Evolutionary conservation across 768 basidiomycete genomes (phyloP), one percentile per base, ranked within the genome.

Genomic region (Tricholomella constricta): DNA sequence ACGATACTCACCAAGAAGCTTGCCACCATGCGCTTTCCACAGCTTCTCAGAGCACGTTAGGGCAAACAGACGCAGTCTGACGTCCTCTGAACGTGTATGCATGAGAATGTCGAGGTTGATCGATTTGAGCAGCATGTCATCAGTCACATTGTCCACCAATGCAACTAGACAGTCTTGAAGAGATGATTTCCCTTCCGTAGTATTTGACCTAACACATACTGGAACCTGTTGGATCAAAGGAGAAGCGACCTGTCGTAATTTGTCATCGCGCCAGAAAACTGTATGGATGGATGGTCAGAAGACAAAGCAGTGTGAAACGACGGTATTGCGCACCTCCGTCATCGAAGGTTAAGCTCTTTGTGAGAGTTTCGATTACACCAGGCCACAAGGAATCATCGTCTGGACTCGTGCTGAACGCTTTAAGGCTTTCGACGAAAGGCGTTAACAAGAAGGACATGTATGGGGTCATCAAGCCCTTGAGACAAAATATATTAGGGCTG

Each of bases 251-350:
- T 82, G 79, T 7, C 83, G 78, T 20, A 92, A 67, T 58, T 88
- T 89, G 63, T 91, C 86, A 56, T 91, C 88, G 3, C 89, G 84
- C 95, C 95, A 98, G 79, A 91, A 97, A 9, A 77, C 94, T 95
- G 57, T 15, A 14, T 5, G 32, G 12, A 25, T 36, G n/a, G n/a
- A n/a, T n/a, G n/a, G 17, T 42, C 57, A 29, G 23, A 40, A 27
- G n/a, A 23, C 42, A 10, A 4, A 26, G 44, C 22, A 1, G n/a
- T 12, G 34, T 15, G 41, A 31, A 23, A 17, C 35, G 23, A 20
- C 15, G 43, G 11, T 14, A 25, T 11, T 1, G 72, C 87, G 44
- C 61, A 92, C 93, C 83, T 58, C 85, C 87, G 57, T 97, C 91
- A 60, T 98, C 95, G 22, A 80, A 79, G 41, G 73, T 76, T 55